These are phyloP conservation scores for Imleria badia DNA, from an alignment of 768 basidiomycete species.

Conservation along the genomic window DNA sequence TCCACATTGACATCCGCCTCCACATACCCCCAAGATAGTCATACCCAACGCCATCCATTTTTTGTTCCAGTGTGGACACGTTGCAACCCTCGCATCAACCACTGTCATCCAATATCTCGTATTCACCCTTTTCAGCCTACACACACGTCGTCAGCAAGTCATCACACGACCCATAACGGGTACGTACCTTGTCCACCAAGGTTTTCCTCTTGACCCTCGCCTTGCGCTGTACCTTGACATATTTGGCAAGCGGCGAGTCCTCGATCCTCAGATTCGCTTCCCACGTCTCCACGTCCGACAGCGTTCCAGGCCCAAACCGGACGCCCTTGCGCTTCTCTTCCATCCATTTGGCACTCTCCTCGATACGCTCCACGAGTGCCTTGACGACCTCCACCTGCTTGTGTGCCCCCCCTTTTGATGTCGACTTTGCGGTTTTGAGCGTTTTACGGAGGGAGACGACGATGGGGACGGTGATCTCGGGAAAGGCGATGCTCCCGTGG, in stretches of 20 bases:
- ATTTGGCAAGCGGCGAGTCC: slow-evolving; percentile 78
- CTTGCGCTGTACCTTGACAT: slow-evolving; percentile 79
- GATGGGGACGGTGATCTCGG: slow-evolving; percentile 85
- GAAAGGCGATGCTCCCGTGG: slow-evolving; percentile 88
- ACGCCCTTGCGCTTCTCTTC: slow-evolving; percentile 69
- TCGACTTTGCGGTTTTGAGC: slow-evolving; percentile 59
- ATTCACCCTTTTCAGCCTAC: slow-evolving; percentile 70
- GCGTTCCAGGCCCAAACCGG: slow-evolving; percentile 70
- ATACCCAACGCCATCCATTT: background rate
- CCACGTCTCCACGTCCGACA: slow-evolving; percentile 72
- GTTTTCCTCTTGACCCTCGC: slow-evolving; percentile 69
- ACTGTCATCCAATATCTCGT: slow-evolving; percentile 60
- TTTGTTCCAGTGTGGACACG: background rate
- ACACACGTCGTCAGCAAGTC: background rate
- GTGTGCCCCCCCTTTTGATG: slow-evolving; percentile 30
- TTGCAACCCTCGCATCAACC: slow-evolving; percentile 12
- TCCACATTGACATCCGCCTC: background rate
- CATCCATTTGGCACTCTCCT: slow-evolving; percentile 80
- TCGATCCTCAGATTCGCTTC: slow-evolving; percentile 59
- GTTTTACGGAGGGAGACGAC: slow-evolving; percentile 68
- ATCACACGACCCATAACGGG: background rate
- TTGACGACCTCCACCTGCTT: slow-evolving; percentile 71
- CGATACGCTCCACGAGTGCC: slow-evolving; percentile 79
- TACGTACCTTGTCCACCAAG: slow-evolving; percentile 69
- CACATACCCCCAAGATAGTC: background rate